Base-by-base conservation (phyloP, 495 filamentous ascomycete genomes). In the Penicillium antarcticum region DNA sequence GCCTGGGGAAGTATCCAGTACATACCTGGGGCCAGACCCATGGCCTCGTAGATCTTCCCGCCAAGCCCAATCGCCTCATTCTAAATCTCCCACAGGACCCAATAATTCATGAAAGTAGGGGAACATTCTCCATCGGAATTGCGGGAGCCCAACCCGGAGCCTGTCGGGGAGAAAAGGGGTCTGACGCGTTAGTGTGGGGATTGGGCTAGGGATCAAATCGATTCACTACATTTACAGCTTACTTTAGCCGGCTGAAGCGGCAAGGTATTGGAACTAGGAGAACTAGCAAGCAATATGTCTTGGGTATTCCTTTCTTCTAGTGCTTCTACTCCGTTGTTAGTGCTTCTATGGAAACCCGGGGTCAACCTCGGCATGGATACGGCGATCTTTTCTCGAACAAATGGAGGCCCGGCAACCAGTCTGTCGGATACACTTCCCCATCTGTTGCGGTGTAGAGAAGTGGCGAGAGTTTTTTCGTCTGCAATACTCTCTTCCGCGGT, bases 61-160 rank as follows among this genome's bases (percentile, higher is more conserved):
- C 56, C 56, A 58, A 56, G 49, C 21, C 56, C 34, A 29, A 55
- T 46, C 56, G 60, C 53, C 60, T 57, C 53, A 62, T 60, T 62
- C 53, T 61, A 49, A 49, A 49, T 16, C 38, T n/a, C 49, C 34
- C 45, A 42, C 23, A 34, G 31, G 41, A 38, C 42, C 45, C 51
- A 58, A 37, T 23, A 19, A 47, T 51, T 36, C 42, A 48, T 16
- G 36, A 36, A 56, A 36, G 42, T 26, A 56, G 38, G 24, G 44
- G 19, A 33, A 48, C 56, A 46, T 51, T 55, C 37, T 31, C 52
- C 37, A 34, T 42, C 38, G 45, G 42, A 55, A 34, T 17, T 18
- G 2, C 33, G 48, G 38, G 43, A 57, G 16, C 32, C 50, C 37
- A 49, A 49, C 26, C 45, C 45, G 21, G 43, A 39, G 16, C 51